phyloP scores from a whole-genome alignment of 2,329 filamentous ascomycete species.

The Claviceps monticola region DNA sequence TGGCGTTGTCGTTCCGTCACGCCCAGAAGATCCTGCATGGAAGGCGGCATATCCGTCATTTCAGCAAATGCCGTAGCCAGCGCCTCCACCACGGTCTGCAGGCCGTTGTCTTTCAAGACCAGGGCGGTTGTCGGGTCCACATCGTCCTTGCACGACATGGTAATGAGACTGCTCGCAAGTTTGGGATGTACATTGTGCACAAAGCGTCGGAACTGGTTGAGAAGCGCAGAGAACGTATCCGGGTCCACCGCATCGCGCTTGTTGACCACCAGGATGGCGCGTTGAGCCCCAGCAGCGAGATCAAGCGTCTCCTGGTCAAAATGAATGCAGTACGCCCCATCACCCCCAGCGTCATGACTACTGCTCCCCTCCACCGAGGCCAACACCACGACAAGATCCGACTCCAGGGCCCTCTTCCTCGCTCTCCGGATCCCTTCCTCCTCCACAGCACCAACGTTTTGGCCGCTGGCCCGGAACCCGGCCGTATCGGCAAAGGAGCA shows the following conservation, averaged over 20 bases:
- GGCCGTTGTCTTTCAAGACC: constrained; percentile 39
- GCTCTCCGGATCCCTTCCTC: constrained; percentile 83
- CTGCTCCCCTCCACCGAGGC: constrained; percentile 50
- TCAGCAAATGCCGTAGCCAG: constrained; percentile 54
- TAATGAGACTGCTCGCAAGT: constrained; percentile 18
- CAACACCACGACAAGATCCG: constrained; percentile 74
- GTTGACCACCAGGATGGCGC: constrained; percentile 45
- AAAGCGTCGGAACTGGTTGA: constrained; percentile 23
- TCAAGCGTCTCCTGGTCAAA: constrained; percentile 42
- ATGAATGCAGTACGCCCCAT: constrained; percentile 24
- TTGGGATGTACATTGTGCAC: constrained; percentile 10
- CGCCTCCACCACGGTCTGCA: constrained; percentile 53
- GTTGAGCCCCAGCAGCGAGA: constrained; percentile 34
- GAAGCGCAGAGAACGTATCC: constrained; percentile 21
- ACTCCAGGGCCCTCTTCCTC: constrained; percentile 63
- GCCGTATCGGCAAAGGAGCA: constrained; percentile 95
- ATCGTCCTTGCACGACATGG: constrained; percentile 60
- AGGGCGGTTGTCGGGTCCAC: constrained; percentile 20
- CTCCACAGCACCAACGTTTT: constrained; percentile 58
- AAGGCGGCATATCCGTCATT: constrained; percentile 57
- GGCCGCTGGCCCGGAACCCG: constrained; percentile 50
- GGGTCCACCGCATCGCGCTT: constrained; percentile 40
- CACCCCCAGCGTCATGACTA: constrained; percentile 13
- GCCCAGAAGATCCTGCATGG: constrained; percentile 73
- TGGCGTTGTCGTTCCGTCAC: constrained; percentile 82